phyloP scores from a whole-genome alignment of 495 filamentous ascomycete genomes.

The Amorphotheca resinae region DNA sequence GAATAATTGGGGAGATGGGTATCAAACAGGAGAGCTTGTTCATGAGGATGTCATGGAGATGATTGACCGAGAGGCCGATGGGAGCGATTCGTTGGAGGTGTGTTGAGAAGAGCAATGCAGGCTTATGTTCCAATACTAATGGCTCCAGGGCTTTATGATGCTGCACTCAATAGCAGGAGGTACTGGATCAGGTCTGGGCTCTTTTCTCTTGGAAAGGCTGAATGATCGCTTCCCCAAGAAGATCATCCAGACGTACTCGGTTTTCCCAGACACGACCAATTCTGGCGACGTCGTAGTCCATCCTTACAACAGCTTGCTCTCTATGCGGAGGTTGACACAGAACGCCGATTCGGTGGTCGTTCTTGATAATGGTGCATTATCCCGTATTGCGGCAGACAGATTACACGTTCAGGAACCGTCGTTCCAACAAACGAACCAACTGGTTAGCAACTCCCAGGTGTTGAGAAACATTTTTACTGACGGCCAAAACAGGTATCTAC shows the following conservation, averaged over 20 bases:
- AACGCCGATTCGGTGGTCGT: conserved; percentile 99
- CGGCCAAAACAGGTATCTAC: conserved; percentile 54
- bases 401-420: conserved; percentile 90
- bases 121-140: conserved; percentile 2
- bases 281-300: conserved; percentile 87
- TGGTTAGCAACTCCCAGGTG: conserved; percentile 38
- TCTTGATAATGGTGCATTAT: conserved; percentile 87
- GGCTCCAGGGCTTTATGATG: conserved; percentile 78
- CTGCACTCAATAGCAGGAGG: conserved; percentile 96
- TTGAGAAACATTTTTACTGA: not conserved
- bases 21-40: conserved; percentile 79
- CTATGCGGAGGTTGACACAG: conserved; percentile 82
- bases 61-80: conserved; percentile 97
- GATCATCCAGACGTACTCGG: conserved; percentile 96
- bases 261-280: conserved; percentile 85
- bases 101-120: not conserved
- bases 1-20: conserved; percentile 96
- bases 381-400: conserved; percentile 85
- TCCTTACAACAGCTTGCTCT: conserved; percentile 90
- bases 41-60: conserved; percentile 98
- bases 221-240: conserved; percentile 98
- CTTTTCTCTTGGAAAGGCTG: conserved; percentile 87
- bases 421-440: conserved; percentile 93
- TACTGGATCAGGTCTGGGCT: conserved; percentile 87
- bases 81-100: conserved; percentile 91